Base-by-base conservation (phyloP, 352 stramenopile genomes). In the Phytophthora lateralis region DNA sequence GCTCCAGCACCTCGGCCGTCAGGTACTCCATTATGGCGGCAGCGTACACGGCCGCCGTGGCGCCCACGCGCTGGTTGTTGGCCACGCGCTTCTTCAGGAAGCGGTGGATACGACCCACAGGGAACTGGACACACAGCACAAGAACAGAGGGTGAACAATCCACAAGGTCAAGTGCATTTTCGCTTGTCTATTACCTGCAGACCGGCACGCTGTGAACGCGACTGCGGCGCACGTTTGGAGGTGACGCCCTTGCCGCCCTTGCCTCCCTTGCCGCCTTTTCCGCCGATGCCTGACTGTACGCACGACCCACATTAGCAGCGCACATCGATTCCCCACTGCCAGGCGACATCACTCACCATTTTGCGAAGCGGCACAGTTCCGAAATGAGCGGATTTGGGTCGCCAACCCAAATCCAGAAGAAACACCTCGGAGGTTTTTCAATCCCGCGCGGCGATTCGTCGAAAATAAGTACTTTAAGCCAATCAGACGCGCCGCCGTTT, bases 1-100 rank as follows among this genome's bases (percentile, higher is more conserved):
- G 88, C 85, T 99, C 98, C 39, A 99, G 86, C 71, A 99, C 97
- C 82, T 99, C 98, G 6, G 98, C 98, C 11, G 97, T 99, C 46
- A 99, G 79, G 76, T 99, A 99, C 75, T 99, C 98, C 71, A 99
- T 96, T 78, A 99, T 99, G 26, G 98, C 98, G n/a, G 98, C 98
- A 38, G 98, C 98, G 84, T 99, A 99, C 47, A 99, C 98, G 41
- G 98, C 98, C 17, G 98, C 98, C 1, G 98, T 99, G n/a, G 98
- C 97, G 65, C 97, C 97, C 7, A 99, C 97, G 61, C 98, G 93
- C 81, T 99, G 97, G 73, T 98, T 97, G 70, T 98, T 97, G 43
- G 98, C 91, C 54, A 99, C 97, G 48, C 97, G 97, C 51, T 95
- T 93, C 88, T 99, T 99, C 64, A 99, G 76, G 76, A 99, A 99